Evolutionary conservation across 2,329 filamentous ascomycete species (phyloP).

Genomic region (Colletotrichum horii): DNA sequence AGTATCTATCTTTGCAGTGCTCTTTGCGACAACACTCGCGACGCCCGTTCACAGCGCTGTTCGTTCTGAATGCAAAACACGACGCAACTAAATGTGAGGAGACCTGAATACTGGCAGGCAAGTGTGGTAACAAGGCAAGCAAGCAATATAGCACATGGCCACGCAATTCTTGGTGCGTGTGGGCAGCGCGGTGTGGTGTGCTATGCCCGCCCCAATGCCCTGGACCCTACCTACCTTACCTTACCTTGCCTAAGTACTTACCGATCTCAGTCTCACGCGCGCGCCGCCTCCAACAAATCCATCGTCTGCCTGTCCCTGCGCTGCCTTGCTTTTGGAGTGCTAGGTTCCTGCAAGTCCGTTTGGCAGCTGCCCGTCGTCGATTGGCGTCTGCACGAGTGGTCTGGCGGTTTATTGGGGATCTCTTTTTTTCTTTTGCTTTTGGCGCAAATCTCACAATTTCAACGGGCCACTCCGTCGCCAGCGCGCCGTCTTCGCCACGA

Average conservation of each 20-base stretch:
- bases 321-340: not conserved
- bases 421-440: not conserved
- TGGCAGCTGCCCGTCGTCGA: not conserved
- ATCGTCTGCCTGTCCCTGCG: conserved; percentile 6
- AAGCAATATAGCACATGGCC: not conserved
- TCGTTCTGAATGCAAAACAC: not conserved
- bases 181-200: not conserved
- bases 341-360: not conserved
- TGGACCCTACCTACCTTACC: not conserved
- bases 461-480: not conserved
- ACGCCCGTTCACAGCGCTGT: not conserved
- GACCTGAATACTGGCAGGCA: not conserved
- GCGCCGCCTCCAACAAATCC: not conserved
- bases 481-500: not conserved
- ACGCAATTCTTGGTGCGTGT: not conserved
- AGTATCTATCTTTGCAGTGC: not conserved
- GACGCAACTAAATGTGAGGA: not conserved
- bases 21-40: not conserved
- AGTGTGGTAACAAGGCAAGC: not conserved
- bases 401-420: not conserved
- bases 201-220: no score
- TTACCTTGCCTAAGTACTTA: not conserved
- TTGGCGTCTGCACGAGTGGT: not conserved
- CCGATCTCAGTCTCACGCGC: not conserved
- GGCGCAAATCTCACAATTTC: not conserved